These are phyloP conservation scores for Penicillium coffeae DNA, from an alignment of 495 filamentous ascomycete genomes.

Conservation along the genomic window DNA sequence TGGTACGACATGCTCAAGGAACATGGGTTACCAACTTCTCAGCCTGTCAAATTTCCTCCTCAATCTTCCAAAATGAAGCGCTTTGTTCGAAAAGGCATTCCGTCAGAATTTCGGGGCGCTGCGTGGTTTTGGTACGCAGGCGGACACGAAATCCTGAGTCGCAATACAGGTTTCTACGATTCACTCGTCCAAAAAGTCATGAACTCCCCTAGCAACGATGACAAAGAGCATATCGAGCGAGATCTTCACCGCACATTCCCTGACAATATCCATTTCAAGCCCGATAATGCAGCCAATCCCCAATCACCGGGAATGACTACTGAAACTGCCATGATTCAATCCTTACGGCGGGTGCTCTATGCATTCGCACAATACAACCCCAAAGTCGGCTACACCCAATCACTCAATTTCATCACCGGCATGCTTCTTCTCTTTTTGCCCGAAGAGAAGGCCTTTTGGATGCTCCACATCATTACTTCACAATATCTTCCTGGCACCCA, in stretches of 20 bases:
- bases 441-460: constrained; percentile 91
- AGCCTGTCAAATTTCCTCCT: constrained; percentile 73
- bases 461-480: constrained; percentile 88
- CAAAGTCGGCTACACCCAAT: constrained; percentile 91
- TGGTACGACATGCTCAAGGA: constrained; percentile 77
- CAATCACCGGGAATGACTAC: constrained; percentile 32
- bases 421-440: constrained; percentile 89
- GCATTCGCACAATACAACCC: constrained; percentile 90
- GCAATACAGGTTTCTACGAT: constrained; percentile 70
- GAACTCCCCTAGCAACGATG: constrained; percentile 58
- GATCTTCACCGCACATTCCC: constrained; percentile 95
- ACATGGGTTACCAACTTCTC: constrained; percentile 64
- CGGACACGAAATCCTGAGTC: constrained; percentile 69
- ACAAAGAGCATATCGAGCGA: constrained; percentile 89
- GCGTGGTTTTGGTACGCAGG: constrained; percentile 99
- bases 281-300: constrained; percentile 46
- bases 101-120: constrained; percentile 83
- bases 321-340: constrained; percentile 74
- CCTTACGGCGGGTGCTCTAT: constrained; percentile 79
- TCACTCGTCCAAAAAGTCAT: constrained; percentile 61
- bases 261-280: constrained; percentile 89
- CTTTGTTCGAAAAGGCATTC: constrained; percentile 92
- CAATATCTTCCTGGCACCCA: constrained; percentile 89
- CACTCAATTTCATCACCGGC: constrained; percentile 94
- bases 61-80: constrained; percentile 79